Evolutionary conservation across 768 basidiomycete species (phyloP), one percentile per base, ranked within the genome.

Genomic region (Suillus tomentosus): DNA sequence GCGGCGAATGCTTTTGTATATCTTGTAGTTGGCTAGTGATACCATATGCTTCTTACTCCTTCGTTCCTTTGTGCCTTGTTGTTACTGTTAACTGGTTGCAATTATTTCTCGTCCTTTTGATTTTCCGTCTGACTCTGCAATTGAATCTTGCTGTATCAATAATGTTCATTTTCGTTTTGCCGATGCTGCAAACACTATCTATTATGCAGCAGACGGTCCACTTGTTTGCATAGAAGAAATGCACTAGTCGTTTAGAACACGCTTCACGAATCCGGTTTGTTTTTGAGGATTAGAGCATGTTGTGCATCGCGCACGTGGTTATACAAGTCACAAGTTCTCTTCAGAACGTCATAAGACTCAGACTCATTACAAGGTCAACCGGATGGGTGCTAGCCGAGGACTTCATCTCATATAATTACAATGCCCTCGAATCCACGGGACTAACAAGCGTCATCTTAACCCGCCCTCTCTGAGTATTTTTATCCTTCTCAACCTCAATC

Each of bases 401-500:
- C 34, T 36, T 55, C 53, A 56, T 15, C 36, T 10, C 7, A 57
- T 36, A 45, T 43, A 53, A 19, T 65, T 79, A 85, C 76, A 85
- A 62, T 11, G 69, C 70, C 15, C 67, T 72, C 6, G 84, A 83
- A 77, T 92, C 85, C 24, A 92, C 78, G 7, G 91, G 92, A 59
- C 83, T 78, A 13, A 87, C 80, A 36, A 95, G 80, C 7, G 83
- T 85, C 92, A 94, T 94, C 78, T 89, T 93, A 8, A 96, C 94
- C 66, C 88, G 88, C 11, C 93, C 94, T 65, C 95, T 80, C 71
- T 96, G 94, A 19, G 95, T 97, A 69, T 94, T 94, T 71, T 85
- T 90, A 71, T 97, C 96, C 81, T 95, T 97, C 76, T 96, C 95
- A 7, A 99, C 93, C 64, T 89, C 86, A 48, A 99, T 91, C 68